Conservation (phyloP, 768 basidiomycete species). For the Termitomyces titanicus region DNA sequence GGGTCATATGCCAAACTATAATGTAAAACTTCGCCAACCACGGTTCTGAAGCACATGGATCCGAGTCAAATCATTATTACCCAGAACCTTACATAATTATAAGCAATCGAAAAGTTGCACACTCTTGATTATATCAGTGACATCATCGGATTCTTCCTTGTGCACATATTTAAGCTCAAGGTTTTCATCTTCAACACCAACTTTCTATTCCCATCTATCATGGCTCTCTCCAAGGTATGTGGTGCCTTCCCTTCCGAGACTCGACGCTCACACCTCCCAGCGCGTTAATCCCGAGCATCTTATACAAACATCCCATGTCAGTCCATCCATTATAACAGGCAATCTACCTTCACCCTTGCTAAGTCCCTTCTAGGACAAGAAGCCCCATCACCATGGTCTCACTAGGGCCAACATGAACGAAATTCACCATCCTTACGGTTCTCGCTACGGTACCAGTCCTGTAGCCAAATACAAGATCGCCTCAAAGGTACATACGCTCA, state of each 20-base stretch:
- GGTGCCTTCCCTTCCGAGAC: background rate
- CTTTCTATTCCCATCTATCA: conserved; percentile 21
- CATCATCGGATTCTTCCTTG: background rate
- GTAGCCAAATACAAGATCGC: conserved; percentile 70
- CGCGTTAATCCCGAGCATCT: conserved; percentile 68
- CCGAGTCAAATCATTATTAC: no score
- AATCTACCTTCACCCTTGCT: background rate
- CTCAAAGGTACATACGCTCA: conserved; percentile 35
- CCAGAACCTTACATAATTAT: no score
- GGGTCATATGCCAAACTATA: conserved; percentile 11
- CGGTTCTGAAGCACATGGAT: background rate
- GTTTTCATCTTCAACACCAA: no score
- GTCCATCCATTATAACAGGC: background rate
- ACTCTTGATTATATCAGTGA: background rate
- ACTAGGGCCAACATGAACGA: conserved; percentile 29
- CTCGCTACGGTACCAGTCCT: conserved; percentile 62
- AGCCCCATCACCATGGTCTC: conserved; percentile 31
- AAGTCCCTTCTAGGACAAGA: conserved; percentile 40
- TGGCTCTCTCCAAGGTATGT: conserved; percentile 60
- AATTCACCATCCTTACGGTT: conserved; percentile 48
- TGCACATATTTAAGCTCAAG: background rate
- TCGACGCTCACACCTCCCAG: conserved; percentile 27
- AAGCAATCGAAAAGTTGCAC: no score
- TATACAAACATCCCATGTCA: conserved; percentile 52
- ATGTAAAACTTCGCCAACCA: no score